Percentiles rank a stretch among this genome's conserved stretches.
Evolutionary conservation across 495 filamentous ascomycete species (phyloP).

Genomic region (Evansstolkia leycettana): DNA sequence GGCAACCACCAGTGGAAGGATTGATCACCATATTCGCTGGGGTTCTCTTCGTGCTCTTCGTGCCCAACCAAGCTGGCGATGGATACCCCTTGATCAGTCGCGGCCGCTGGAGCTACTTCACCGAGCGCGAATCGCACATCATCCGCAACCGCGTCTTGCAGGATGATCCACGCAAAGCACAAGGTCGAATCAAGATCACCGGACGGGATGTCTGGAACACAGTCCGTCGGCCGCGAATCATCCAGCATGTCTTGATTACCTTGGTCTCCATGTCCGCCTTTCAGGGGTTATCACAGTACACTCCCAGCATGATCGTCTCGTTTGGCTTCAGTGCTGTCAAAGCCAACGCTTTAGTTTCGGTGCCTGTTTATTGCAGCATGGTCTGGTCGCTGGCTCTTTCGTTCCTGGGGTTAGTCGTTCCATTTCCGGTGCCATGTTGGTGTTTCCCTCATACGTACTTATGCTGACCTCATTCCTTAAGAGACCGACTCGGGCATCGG

Average conservation of each 20-base stretch:
- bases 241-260: constrained; percentile 32
- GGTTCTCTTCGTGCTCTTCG: constrained; percentile 34
- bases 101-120: constrained; percentile 31
- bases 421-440: too few relatives aligned
- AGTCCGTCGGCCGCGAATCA: constrained; percentile 23
- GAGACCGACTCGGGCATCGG: constrained; percentile 31
- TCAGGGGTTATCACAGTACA: constrained; percentile 29
- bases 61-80: constrained; percentile 30
- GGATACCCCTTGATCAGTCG: constrained; percentile 30
- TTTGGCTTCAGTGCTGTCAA: constrained; percentile 32
- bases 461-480: constrained; percentile 8
- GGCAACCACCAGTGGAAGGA: constrained; percentile 42
- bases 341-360: constrained; percentile 39
- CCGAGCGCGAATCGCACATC: constrained; percentile 29
- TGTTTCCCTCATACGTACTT: too few relatives aligned
- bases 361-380: constrained; percentile 33
- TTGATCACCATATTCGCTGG: constrained; percentile 40
- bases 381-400: constrained; percentile 23
- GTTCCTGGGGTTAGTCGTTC: too few relatives aligned
- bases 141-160: constrained; percentile 26
- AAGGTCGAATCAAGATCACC: constrained; percentile 28
- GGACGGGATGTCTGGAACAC: constrained; percentile 29
- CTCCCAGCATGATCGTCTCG: constrained; percentile 26
- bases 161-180: constrained; percentile 31
- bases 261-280: constrained; percentile 35